Evolutionary conservation across 2,329 filamentous ascomycete species (phyloP), one percentile per base, ranked within the genome.

Genomic region (Fusarium papillatum): DNA sequence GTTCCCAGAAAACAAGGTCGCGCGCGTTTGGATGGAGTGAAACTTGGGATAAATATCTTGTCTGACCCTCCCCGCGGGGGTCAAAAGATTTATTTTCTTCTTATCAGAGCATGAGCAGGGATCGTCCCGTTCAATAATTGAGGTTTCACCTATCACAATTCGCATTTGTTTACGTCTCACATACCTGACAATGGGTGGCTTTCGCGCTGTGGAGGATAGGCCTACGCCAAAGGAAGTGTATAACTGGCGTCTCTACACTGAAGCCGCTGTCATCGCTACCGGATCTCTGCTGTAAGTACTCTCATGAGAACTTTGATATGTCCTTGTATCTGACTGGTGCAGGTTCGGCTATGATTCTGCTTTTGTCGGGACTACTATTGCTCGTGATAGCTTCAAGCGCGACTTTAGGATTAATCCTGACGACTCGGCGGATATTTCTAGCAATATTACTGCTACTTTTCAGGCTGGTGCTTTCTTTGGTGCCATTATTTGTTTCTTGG

Each of bases 151-250:
- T 34, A 34, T 34, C 31, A 34, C 31, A 34, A 34, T 34, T 26
- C 24, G 24, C 24, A 26, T 26, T 26, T 26, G 24, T 26, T 26
- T 26, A 26, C 24, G 24, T 26, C 24, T 26, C 7, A 19, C 19
- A 19, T 5, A 41, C n/a, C 24, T 11, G 24, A 74, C 60, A 63
- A 85, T 85, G 83, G 82, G 81, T 67, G 83, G 83, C 34, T 81
- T 88, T 75, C 85, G 86, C 63, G 87, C 87, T 43, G 86, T 87
- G 43, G 89, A 90, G 78, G 89, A 90, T 79, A 84, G 89, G 75
- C 88, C 88, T 31, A 90, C 88, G 73, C 89, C 89, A 24, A 84
- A 86, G 70, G 87, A 89, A 81, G 88, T 90, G 73, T 89, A 89
- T 81, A 90, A 89, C 72, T 87, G 85, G 85, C 83, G 85, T 5